Evolutionary conservation across 2,329 filamentous ascomycete species (phyloP), one percentile per base, ranked within the genome.

Genomic region (Epichloe uncinata): DNA sequence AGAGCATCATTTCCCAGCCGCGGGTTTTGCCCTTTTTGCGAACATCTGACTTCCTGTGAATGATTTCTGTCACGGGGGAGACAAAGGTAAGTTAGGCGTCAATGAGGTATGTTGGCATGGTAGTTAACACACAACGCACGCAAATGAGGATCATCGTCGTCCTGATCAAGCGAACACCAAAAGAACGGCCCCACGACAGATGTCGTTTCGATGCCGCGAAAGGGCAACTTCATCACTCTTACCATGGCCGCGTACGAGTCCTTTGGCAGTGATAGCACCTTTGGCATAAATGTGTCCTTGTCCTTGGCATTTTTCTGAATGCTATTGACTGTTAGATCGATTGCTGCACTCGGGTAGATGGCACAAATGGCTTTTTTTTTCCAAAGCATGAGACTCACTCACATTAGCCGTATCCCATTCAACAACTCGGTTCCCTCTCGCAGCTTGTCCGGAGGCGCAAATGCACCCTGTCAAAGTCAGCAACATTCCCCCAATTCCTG

Each of bases 41-140:
- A 35, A 82, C 79, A 58, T 82, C 79, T n/a, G 76, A 80, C 63
- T 82, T 82, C 56, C 79, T 75, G 59, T 78, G 79, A 52, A 82
- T 72, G 56, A 82, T 76, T 58, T 82, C 74, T 77, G 4, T 11
- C 30, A 30, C 26, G 3, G 26, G 6, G 3, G 3, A 30, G 1
- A 30, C 30, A 30, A 30, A 4, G 11, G 30, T 30, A 9, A 30
- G 30, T 30, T 30, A 30, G 30, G 30, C 30, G 30, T 30, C 30
- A 11, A 30, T 30, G 30, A 30, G 30, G 30, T 11, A 4, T 30
- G 30, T 30, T 30, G 30, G 30, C 30, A 30, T 11, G 30, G 1
- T 4, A 30, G n/a, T n/a, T n/a, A n/a, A 30, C 30, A 30, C 34
- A 26, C 7, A 26, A 63, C 73, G 59, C 68, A 78, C 75, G 79